Evolutionary conservation across 1,284 basidiomycete species (phyloP).

Genomic region (Bjerkandera adusta): DNA sequence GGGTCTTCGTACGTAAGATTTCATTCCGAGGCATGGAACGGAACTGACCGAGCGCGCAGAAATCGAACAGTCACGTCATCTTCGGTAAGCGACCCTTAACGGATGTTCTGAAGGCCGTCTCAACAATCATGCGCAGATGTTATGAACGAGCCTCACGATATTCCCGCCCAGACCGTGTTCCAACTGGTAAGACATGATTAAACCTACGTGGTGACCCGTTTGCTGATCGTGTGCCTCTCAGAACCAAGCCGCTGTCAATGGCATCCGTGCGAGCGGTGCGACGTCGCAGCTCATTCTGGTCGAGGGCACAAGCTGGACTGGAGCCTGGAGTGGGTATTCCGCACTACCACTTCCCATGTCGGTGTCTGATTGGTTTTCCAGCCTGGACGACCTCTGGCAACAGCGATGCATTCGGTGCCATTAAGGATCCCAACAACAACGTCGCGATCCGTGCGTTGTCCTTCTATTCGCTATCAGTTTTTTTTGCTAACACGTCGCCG

Average conservation of each 20-base stretch:
- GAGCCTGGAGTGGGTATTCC: constrained; percentile 32
- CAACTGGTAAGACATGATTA: constrained; percentile 34
- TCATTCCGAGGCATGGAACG: constrained; percentile 1
- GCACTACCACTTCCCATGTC: neutral
- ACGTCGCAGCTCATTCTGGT: constrained; percentile 48
- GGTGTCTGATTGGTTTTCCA: constrained; percentile 21
- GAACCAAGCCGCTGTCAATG: constrained; percentile 65
- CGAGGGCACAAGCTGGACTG: constrained; percentile 43
- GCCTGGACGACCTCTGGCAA: constrained; percentile 62
- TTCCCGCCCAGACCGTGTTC: constrained; percentile 46
- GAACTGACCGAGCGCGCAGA: constrained; percentile 29
- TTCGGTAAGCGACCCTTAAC: constrained; percentile 43
- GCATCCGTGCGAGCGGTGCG: constrained; percentile 57
- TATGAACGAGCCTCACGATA: constrained; percentile 62
- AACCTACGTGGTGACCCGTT: neutral
- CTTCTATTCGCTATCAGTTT: neutral
- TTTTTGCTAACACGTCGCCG: constrained; percentile 4
- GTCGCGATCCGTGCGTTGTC: constrained; percentile 47
- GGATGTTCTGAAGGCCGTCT: too few relatives aligned
- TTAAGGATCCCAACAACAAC: constrained; percentile 63
- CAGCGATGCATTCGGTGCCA: constrained; percentile 45
- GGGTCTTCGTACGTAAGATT: constrained; percentile 43
- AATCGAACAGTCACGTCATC: constrained; percentile 50
- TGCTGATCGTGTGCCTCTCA: constrained; percentile 16
- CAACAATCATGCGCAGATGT: constrained; percentile 35